A percentile compares a stretch with the other conserved stretches of the same genome.
Evolutionary conservation across 371 early-diverging fungal genomes (phyloP).

Genomic region (Mucor irregularis): DNA sequence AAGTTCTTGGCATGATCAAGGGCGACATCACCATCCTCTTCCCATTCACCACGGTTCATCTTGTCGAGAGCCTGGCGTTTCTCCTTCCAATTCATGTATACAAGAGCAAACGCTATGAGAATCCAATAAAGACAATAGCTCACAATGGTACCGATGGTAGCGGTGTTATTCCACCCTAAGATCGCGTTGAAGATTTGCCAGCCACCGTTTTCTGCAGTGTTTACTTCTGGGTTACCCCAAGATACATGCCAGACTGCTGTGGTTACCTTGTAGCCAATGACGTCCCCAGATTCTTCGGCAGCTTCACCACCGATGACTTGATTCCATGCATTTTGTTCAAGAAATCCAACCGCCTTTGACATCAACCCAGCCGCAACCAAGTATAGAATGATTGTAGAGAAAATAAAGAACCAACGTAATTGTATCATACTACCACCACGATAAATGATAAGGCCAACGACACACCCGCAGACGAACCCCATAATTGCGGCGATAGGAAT

Average conservation of each 20-base stretch:
- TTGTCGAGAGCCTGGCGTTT: conserved; percentile 23
- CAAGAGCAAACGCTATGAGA: conserved; percentile 46
- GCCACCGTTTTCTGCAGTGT: conserved; percentile 30
- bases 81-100: conserved; percentile 48
- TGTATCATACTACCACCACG: conserved; percentile 65
- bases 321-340: conserved; percentile 63
- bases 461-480: conserved; percentile 67
- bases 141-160: conserved; percentile 67
- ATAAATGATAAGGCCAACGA: conserved; percentile 72
- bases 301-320: conserved; percentile 55
- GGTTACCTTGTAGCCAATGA: conserved; percentile 38
- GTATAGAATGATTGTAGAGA: conserved; percentile 70
- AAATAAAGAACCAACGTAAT: conserved; percentile 76
- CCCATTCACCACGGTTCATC: conserved; percentile 24
- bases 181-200: conserved; percentile 70
- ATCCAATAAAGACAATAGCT: conserved; percentile 83
- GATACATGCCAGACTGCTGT: conserved; percentile 42
- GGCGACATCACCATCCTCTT: conserved; percentile 31
- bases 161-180: conserved; percentile 78
- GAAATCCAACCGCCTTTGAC: conserved; percentile 53
- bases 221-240: conserved; percentile 38
- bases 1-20: conserved; percentile 30
- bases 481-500: conserved; percentile 78
- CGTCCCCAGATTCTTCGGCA: conserved; percentile 42
- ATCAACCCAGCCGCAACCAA: conserved; percentile 81